A percentile compares a stretch with the other conserved stretches of the same genome.
Evolutionary conservation across 2,329 filamentous ascomycete genomes (phyloP).

Genomic region (Stemphylium lycopersici): DNA sequence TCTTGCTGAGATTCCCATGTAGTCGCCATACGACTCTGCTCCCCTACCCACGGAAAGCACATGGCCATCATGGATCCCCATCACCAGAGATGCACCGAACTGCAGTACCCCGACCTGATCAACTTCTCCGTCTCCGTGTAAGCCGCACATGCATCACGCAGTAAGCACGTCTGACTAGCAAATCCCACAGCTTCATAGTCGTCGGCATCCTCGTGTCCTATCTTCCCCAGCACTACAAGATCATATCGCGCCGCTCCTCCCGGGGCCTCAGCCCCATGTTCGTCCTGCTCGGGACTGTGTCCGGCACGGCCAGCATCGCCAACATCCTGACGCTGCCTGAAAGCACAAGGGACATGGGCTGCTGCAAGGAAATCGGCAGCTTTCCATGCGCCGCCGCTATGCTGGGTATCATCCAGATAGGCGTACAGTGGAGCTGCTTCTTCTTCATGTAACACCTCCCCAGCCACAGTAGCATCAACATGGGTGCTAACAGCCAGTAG

Average conservation of each 20-base stretch:
- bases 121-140: constrained; percentile 63
- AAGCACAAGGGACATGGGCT: constrained; percentile 81
- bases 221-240: constrained; percentile 91
- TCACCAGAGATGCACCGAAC: constrained; percentile 54
- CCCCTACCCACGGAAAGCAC: not conserved
- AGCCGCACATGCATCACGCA: constrained; percentile 19
- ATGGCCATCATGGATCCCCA: constrained; percentile 17
- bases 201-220: constrained; percentile 91
- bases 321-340: constrained; percentile 90
- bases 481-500: constrained; percentile 55
- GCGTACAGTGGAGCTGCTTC: constrained; percentile 90
- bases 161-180: constrained; percentile 20
- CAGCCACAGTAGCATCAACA: not conserved
- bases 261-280: constrained; percentile 97
- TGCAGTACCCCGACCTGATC: constrained; percentile 58
- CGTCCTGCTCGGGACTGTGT: constrained; percentile 89
- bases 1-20: not conserved
- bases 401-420: constrained; percentile 88
- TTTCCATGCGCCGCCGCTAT: constrained; percentile 86
- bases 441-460: constrained; percentile 73
- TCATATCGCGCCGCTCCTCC: constrained; percentile 82
- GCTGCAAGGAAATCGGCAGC: constrained; percentile 80
- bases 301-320: constrained; percentile 84
- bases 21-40: not conserved
- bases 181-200: constrained; percentile 68